A percentile compares a stretch with the other conserved stretches of the same genome.
Conservation (phyloP, 2,329 filamentous ascomycete species). For the Verticillium longisporum region DNA sequence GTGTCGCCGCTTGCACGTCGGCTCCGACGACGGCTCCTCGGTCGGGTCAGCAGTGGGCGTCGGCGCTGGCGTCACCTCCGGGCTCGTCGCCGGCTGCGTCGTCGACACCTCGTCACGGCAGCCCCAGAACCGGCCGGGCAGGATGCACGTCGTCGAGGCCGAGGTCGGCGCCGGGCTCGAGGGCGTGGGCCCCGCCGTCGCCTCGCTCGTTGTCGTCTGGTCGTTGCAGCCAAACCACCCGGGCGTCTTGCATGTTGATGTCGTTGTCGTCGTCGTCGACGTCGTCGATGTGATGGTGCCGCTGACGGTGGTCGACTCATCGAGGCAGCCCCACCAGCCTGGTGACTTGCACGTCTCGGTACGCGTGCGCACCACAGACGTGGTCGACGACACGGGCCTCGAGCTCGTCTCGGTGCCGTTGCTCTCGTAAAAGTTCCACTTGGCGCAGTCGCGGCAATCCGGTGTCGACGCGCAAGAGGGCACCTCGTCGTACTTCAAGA, state of each 20-base stretch:
- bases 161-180: constrained; percentile 15
- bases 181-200: constrained; percentile 16
- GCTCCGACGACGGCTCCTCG: constrained; percentile 16
- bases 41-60: constrained; percentile 18
- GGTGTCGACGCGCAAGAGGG: constrained; percentile 69
- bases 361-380: constrained; percentile 55
- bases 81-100: constrained; percentile 14
- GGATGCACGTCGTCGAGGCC: constrained; percentile 35
- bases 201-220: constrained; percentile 26
- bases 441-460: constrained; percentile 81
- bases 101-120: constrained; percentile 35
- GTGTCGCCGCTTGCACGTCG: constrained; percentile 26
- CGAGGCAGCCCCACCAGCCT: constrained; percentile 82
- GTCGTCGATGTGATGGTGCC: constrained; percentile 32
- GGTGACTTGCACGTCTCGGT: constrained; percentile 87
- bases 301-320: constrained; percentile 46
- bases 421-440: constrained; percentile 93
- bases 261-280: constrained; percentile 37
- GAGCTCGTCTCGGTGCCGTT: constrained; percentile 77
- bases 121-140: constrained; percentile 51
- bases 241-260: constrained; percentile 53
- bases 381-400: constrained; percentile 47
- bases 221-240: constrained; percentile 65
- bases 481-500: constrained; percentile 75
- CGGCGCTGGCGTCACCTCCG: constrained; percentile 22